These are phyloP conservation scores for Agapanthus africanus DNA, from an alignment of 106 monocot species.

Conservation along the genomic window DNA sequence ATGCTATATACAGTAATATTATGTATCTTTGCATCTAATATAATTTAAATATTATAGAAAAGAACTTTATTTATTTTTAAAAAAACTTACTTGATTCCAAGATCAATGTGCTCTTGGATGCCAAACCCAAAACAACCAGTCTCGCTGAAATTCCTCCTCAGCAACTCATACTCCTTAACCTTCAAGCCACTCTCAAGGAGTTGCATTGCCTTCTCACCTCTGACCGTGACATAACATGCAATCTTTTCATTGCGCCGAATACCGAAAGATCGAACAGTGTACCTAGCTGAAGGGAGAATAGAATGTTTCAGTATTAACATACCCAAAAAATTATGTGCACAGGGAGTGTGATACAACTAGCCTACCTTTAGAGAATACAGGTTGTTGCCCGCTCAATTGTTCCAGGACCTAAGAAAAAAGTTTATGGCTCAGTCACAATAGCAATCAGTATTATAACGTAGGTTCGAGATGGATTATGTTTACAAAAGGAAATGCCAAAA, in stretches of 20 bases:
- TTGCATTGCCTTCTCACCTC: conserved; percentile 66
- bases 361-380: conserved; percentile 66
- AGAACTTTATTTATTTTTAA: too few relatives aligned
- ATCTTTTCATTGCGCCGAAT: conserved; percentile 59
- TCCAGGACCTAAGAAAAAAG: conserved; percentile 44
- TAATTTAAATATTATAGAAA: too few relatives aligned
- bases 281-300: too few relatives aligned
- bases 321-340: too few relatives aligned
- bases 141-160: conserved; percentile 61
- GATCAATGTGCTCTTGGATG: conserved; percentile 65
- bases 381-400: conserved; percentile 56
- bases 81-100: conserved; percentile 40
- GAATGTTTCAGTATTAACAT: too few relatives aligned
- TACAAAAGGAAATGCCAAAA: too few relatives aligned
- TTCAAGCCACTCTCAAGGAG: conserved; percentile 54
- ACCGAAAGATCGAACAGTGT: conserved; percentile 54
- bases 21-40: too few relatives aligned
- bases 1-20: too few relatives aligned
- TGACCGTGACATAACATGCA: conserved; percentile 53
- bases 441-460: too few relatives aligned
- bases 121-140: conserved; percentile 71
- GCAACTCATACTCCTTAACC: conserved; percentile 54
- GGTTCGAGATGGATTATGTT: too few relatives aligned
- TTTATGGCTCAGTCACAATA: background rate
- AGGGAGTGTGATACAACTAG: background rate